Percentiles rank a stretch among this genome's conserved stretches.
Conservation (phyloP, 148 eudicot genomes). For the Cornus controversa region DNA sequence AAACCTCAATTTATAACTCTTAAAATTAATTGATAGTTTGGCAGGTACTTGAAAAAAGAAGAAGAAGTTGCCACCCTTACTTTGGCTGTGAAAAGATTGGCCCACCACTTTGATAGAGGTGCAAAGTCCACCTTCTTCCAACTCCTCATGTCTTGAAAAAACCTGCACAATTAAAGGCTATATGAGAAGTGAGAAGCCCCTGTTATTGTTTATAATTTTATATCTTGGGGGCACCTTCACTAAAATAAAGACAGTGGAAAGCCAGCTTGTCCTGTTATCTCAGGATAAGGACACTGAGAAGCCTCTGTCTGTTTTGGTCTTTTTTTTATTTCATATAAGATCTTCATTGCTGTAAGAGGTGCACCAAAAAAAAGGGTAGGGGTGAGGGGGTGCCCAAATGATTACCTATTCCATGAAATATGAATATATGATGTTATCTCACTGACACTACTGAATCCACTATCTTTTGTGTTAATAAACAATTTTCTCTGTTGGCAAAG, state of each 20-base stretch:
- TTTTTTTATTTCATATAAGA: no score
- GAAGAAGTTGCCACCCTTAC: no score
- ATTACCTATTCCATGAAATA: background rate
- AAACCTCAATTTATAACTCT: no score
- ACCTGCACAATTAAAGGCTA: constrained; percentile 6
- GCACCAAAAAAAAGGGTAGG: background rate
- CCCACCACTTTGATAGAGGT: background rate
- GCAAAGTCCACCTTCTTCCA: constrained; percentile 22
- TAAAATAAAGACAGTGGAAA: background rate
- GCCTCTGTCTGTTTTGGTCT: no score
- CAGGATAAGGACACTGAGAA: no score
- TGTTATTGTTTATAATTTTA: no score
- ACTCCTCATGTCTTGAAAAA: constrained; percentile 16
- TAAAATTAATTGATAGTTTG: no score
- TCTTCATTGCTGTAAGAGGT: background rate
- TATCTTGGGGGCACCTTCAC: background rate
- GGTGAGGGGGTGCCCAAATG: background rate
- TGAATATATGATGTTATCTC: constrained; percentile 9
- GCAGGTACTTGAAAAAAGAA: no score
- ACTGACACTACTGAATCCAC: background rate
- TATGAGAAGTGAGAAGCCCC: constrained; percentile 1
- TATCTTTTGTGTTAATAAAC: background rate
- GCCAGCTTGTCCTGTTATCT: background rate
- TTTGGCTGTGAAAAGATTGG: constrained; percentile 2
- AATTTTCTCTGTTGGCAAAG: constrained; percentile 7